Evolutionary conservation across 2,329 filamentous ascomycete species (phyloP).

Genomic region (Colletotrichum salicis): DNA sequence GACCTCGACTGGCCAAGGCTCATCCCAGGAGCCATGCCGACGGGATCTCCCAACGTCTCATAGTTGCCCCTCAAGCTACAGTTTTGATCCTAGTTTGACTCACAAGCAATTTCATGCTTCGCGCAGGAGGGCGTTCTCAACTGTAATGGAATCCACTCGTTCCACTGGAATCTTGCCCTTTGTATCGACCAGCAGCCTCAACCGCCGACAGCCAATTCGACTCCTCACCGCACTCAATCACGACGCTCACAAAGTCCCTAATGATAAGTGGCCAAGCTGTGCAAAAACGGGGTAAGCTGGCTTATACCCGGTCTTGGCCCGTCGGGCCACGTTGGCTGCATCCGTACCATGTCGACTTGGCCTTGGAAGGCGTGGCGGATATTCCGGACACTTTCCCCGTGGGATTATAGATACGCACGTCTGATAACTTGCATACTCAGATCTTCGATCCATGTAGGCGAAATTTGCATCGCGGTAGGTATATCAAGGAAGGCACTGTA

Average conservation of each 20-base stretch:
- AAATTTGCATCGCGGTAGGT: not conserved
- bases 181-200: not conserved
- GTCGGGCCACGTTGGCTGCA: not conserved
- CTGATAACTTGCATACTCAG: slow-evolving; percentile 14
- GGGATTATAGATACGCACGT: slow-evolving; percentile 5
- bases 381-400: slow-evolving; percentile 1
- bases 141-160: not conserved
- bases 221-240: not conserved
- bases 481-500: not conserved
- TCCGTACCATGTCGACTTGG: not conserved
- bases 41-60: not conserved
- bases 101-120: not conserved
- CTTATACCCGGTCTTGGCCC: slow-evolving; percentile 15
- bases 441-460: not conserved
- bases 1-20: not conserved
- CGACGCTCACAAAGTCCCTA: slow-evolving; percentile 1
- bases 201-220: slow-evolving; percentile 5
- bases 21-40: not conserved
- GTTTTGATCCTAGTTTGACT: not conserved
- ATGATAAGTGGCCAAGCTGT: not conserved
- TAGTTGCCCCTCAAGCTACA: not conserved
- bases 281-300: not conserved
- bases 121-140: not conserved
- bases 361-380: not conserved
- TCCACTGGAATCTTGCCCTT: not conserved